Percentiles rank a stretch among this genome's conserved stretches.
Evolutionary conservation across 129 eudicot genomes (phyloP).

Genomic region (Lonicera japonica): DNA sequence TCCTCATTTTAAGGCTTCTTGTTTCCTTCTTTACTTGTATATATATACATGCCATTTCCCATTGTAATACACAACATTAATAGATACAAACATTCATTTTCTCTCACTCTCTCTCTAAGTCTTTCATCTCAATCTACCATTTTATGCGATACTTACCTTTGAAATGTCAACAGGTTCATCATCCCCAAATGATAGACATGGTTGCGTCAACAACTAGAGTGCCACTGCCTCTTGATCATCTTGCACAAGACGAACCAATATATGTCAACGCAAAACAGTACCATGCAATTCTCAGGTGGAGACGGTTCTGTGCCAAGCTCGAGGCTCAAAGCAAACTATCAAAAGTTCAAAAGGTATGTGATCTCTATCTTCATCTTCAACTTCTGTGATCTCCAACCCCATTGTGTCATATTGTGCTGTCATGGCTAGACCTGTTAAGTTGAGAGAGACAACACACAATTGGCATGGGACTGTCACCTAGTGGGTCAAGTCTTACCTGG

Average conservation of each 20-base stretch:
- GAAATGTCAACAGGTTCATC: conserved; percentile 25
- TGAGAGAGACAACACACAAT: neutral
- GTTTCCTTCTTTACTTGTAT: no score
- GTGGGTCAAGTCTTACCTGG: no score
- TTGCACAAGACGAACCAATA: conserved; percentile 53
- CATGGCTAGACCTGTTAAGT: no score
- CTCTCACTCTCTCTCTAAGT: no score
- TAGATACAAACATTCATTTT: no score
- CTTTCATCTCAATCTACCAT: no score
- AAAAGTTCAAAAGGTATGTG: conserved; percentile 58
- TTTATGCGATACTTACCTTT: neutral
- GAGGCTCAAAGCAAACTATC: conserved; percentile 66
- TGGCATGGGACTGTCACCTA: no score
- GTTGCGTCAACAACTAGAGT: conserved; percentile 30
- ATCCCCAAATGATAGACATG: conserved; percentile 35
- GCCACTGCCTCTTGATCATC: conserved; percentile 53
- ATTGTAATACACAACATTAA: no score
- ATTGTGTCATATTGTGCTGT: no score
- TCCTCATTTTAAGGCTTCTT: no score
- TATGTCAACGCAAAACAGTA: conserved; percentile 70
- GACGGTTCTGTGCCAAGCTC: conserved; percentile 67
- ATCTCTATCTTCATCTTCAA: neutral
- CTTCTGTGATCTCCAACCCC: no score
- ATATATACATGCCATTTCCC: no score
- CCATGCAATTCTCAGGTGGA: conserved; percentile 57